Base-by-base conservation (phyloP, 768 basidiomycete genomes). In the Calocybe cyanea region DNA sequence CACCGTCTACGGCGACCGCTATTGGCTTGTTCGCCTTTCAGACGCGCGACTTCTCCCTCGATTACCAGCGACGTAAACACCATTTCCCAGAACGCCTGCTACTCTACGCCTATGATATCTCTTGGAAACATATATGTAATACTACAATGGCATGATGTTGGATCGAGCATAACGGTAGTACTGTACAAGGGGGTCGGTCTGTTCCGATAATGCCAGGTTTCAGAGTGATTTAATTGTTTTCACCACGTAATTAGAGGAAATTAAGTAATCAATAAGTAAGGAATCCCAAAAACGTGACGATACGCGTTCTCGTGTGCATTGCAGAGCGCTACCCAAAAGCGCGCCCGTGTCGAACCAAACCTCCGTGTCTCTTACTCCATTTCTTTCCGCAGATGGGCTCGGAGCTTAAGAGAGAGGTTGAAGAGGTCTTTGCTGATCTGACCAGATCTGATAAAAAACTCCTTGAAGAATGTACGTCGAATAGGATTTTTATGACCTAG, bases 401-500 rank as follows among this genome's bases (percentile, higher is more conserved):
- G 23, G 41, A 39, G n/a, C 25, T 61, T 14, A 49, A 40, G 11
- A 49, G 60, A 41, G 58, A 67, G n/a, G 44, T 72, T 17, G 49
- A 41, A 14, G 56, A 39, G 39, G 37, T 40, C 21, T 68, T 61
- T 52, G 63, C 52, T 36, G 53, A 54, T 42, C 54, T 35, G 18
- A 54, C 56, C 50, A 63, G 46, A 28, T 58, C 52, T 7, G 75
- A 81, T 42, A 69, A 75, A 9, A 64, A 67, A 33, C 57, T 80
- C 0, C 53, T 76, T 21, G 62, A 68, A 43, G 78, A 83, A 74
- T 82, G 81, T 82, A 61, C 44, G 60, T 50, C 41, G 11, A 30
- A 18, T 31, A 15, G 5, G 4, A 25, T n/a, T 10, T 24, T 14
- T 9, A 10, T 30, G 34, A 30, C 21, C 15, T 7, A 28, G 18